Evolutionary conservation across 148 eudicot genomes (phyloP).

Genomic region (Silene uniflora): DNA sequence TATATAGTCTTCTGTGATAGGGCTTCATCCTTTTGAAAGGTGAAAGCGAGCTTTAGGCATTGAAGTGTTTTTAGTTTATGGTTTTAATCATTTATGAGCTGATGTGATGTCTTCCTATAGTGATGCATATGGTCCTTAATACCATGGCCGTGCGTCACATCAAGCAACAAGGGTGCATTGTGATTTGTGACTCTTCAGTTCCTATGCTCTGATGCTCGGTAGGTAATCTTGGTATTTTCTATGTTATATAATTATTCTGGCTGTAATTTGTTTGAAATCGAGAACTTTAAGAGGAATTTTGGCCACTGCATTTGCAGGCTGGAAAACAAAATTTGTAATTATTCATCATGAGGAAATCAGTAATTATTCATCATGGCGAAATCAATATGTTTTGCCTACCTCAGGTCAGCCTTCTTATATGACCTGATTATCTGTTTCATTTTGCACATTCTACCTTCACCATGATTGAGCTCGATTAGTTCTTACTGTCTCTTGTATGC

Average conservation of each 20-base stretch:
- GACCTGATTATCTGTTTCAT: not conserved
- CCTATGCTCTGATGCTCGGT: not conserved
- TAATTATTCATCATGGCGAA: not conserved
- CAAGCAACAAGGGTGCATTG: not conserved
- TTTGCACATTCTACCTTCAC: not conserved
- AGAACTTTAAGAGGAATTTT: not conserved
- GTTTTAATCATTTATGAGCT: not conserved
- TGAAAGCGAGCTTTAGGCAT: not conserved
- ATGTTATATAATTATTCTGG: conserved; percentile 1
- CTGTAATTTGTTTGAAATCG: not conserved
- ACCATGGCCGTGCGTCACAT: not conserved
- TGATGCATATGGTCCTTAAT: not conserved
- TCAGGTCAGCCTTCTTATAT: not conserved
- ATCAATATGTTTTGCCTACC: not conserved
- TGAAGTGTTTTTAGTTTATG: not conserved
- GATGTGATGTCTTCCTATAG: not conserved
- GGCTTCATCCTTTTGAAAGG: conserved; percentile 3
- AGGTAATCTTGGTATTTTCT: not conserved
- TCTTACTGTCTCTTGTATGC: not conserved
- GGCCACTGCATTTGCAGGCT: not conserved
- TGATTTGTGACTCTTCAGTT: not conserved
- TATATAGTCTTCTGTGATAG: not conserved
- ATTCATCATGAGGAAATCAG: not conserved
- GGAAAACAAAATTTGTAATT: not conserved
- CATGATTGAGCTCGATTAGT: not conserved